Evolutionary conservation across 148 eudicot genomes (phyloP).

Genomic region (Spergularia bocconei): DNA sequence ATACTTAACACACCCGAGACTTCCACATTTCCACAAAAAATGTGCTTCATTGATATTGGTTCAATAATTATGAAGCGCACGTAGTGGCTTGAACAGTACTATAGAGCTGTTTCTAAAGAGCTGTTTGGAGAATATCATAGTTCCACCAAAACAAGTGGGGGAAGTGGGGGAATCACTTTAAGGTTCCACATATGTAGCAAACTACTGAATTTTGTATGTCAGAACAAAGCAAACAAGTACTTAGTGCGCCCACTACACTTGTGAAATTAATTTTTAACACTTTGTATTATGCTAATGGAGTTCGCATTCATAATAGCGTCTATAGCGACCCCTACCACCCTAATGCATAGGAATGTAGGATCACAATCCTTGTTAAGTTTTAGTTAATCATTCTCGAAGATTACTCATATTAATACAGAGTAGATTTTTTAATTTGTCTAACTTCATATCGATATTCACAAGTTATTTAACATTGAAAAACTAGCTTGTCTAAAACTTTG

Average conservation of each 20-base stretch:
- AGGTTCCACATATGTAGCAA: constrained; percentile 20
- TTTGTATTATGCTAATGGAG: constrained; percentile 35
- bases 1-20: too few species aligned
- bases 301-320: constrained; percentile 41
- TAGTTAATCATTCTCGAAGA: too few species aligned
- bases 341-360: background rate
- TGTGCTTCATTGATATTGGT: too few species aligned
- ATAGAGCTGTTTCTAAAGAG: background rate
- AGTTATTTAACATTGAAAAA: too few species aligned
- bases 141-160: constrained; percentile 20
- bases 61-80: too few species aligned
- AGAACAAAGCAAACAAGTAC: constrained; percentile 19
- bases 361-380: background rate
- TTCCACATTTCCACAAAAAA: too few species aligned
- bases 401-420: too few species aligned
- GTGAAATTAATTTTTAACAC: background rate
- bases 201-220: background rate
- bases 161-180: constrained; percentile 17
- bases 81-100: background rate
- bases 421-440: too few species aligned
- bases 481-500: too few species aligned
- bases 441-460: too few species aligned
- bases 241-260: constrained; percentile 39
- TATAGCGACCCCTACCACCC: background rate
- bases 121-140: constrained; percentile 7